These are phyloP conservation scores for Teratosphaeria zuluensis DNA, from an alignment of 2,329 filamentous ascomycete species.

Conservation along the genomic window DNA sequence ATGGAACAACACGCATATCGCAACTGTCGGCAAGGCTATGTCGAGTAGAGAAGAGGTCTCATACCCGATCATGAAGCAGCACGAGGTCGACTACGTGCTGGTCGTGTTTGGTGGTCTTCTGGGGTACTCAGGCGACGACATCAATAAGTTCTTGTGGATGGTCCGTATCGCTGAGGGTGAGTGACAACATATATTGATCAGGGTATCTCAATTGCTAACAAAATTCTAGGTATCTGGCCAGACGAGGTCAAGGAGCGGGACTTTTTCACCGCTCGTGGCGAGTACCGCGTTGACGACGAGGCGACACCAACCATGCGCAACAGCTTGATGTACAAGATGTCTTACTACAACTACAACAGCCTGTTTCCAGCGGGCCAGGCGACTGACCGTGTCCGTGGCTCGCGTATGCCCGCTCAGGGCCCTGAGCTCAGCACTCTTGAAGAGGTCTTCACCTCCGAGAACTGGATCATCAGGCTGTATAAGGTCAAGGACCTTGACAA, in stretches of 20 bases:
- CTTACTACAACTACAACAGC: constrained; percentile 91
- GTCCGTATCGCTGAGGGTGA: constrained; percentile 88
- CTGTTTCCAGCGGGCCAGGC: constrained; percentile 90
- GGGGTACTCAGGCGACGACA: constrained; percentile 95
- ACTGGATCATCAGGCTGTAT: constrained; percentile 99
- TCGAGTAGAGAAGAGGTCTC: constrained; percentile 94
- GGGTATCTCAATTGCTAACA: constrained; percentile 3
- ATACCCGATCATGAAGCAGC: constrained; percentile 96
- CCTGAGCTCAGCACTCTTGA: constrained; percentile 83
- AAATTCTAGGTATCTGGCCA: constrained; percentile 70
- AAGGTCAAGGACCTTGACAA: constrained; percentile 99
- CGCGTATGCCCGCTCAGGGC: constrained; percentile 69
- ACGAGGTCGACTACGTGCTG: constrained; percentile 98
- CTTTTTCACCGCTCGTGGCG: constrained; percentile 87
- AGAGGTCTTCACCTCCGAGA: constrained; percentile 97
- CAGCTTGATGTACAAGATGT: constrained; percentile 99
- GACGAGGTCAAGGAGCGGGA: constrained; percentile 95
- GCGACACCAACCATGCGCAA: constrained; percentile 97
- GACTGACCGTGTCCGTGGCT: constrained; percentile 76
- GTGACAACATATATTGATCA: not conserved
- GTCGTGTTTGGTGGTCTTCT: constrained; percentile 93
- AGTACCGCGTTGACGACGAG: constrained; percentile 88
- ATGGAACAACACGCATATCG: constrained; percentile 99
- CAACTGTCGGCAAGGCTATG: constrained; percentile 98
- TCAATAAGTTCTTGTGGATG: constrained; percentile 99